phyloP scores from a whole-genome alignment of 768 basidiomycete genomes.

The Auricularia cornea region DNA sequence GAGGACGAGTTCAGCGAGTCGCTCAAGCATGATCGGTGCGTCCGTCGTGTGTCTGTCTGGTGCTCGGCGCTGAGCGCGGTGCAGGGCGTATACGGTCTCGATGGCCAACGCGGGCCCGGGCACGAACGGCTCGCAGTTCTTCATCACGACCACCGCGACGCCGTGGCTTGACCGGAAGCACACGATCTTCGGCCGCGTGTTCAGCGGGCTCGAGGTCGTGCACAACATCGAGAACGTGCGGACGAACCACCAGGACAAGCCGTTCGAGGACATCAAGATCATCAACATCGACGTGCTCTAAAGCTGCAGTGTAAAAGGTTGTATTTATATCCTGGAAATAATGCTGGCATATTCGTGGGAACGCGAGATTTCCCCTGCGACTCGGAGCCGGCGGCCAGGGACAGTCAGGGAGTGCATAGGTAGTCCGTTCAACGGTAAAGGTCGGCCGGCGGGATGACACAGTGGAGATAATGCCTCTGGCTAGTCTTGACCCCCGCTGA shows the following conservation, averaged over 20 bases:
- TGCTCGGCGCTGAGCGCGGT: too few species aligned
- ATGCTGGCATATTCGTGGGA: too few species aligned
- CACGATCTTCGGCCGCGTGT: constrained; percentile 87
- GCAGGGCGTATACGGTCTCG: constrained; percentile 89
- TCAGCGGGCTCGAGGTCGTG: constrained; percentile 81
- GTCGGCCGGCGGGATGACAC: too few species aligned
- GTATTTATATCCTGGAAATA: too few species aligned
- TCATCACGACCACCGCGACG: constrained; percentile 91
- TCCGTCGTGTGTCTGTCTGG: too few species aligned
- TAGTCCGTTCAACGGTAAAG: too few species aligned
- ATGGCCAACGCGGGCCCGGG: constrained; percentile 89
- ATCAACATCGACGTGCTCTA: constrained; percentile 41
- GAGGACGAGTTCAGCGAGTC: constrained; percentile 91
- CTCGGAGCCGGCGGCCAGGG: too few species aligned
- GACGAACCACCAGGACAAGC: constrained; percentile 76
- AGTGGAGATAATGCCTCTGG: too few species aligned
- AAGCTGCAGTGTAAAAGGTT: neutral
- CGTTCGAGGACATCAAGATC: constrained; percentile 91
- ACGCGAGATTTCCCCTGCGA: too few species aligned
- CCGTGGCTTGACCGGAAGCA: constrained; percentile 91
- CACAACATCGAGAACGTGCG: constrained; percentile 90
- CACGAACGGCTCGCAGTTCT: constrained; percentile 97
- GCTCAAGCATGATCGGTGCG: constrained; percentile 81
- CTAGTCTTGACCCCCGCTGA: too few species aligned
- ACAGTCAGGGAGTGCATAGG: too few species aligned